These are phyloP conservation scores for Thecaphora frezii DNA, from an alignment of 1,284 basidiomycete genomes.

Conservation along the genomic window DNA sequence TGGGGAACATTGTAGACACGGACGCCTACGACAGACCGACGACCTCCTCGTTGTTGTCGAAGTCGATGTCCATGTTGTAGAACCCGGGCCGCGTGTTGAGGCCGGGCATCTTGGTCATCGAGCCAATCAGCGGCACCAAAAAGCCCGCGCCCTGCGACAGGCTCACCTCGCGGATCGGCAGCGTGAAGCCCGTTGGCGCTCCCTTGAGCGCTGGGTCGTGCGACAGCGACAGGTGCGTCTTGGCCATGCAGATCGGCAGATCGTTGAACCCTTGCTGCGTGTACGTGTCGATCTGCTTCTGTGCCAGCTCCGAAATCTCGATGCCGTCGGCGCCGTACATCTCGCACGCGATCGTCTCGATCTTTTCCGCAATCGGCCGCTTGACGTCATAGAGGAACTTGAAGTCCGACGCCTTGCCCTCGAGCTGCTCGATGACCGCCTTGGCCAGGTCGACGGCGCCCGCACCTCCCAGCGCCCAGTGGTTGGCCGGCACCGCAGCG, in stretches of 20 bases:
- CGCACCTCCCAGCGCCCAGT: conserved; percentile 64
- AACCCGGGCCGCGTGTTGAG: conserved; percentile 84
- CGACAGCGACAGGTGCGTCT: conserved; percentile 68
- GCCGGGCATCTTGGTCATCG: conserved; percentile 90
- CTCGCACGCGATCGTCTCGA: conserved; percentile 52
- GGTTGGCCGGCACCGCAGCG: conserved; percentile 90
- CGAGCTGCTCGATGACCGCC: conserved; percentile 48
- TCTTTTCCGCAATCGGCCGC: conserved; percentile 50
- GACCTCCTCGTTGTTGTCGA: conserved; percentile 59
- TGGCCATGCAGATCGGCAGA: conserved; percentile 87
- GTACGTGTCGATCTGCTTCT: conserved; percentile 86
- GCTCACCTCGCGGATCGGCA: conserved; percentile 87
- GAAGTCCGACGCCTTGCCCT: conserved; percentile 45
- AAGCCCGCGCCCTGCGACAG: conserved; percentile 92
- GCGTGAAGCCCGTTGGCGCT: conserved; percentile 67
- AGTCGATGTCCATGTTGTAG: conserved; percentile 55
- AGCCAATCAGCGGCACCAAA: conserved; percentile 76
- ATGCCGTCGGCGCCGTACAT: conserved; percentile 59
- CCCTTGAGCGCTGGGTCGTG: conserved; percentile 53
- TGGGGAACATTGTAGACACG: no score
- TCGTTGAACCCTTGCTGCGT: conserved; percentile 82
- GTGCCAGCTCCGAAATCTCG: conserved; percentile 68
- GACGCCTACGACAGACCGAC: conserved; percentile 54
- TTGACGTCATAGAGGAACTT: conserved; percentile 56
- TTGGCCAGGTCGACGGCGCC: conserved; percentile 54